Percentiles rank a stretch among this genome's conserved stretches.
Evolutionary conservation across 2,329 filamentous ascomycete species (phyloP).

Genomic region (Arthrobotrys conoides): DNA sequence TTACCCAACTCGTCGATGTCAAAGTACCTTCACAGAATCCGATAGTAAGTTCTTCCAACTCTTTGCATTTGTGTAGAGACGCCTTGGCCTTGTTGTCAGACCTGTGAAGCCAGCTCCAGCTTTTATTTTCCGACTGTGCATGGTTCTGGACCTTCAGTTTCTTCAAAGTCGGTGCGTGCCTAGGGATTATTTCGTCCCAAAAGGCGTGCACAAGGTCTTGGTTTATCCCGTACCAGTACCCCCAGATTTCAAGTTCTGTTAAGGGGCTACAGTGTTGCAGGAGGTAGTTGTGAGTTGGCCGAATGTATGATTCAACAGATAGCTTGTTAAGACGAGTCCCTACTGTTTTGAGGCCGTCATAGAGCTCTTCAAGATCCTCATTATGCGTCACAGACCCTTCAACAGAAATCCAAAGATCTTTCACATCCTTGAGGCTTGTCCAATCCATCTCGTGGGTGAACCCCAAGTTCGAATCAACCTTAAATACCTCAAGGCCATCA

Average conservation of each 20-base stretch:
- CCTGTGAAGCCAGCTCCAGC: conserved; percentile 39
- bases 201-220: conserved; percentile 23
- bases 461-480: conserved; percentile 50
- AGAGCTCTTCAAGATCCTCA: conserved; percentile 49
- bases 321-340: conserved; percentile 30
- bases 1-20: conserved; percentile 31
- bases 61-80: conserved; percentile 37
- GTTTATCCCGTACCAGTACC: conserved; percentile 28
- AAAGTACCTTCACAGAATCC: conserved; percentile 36
- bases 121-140: conserved; percentile 14
- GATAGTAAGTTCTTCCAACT: conserved; percentile 37
- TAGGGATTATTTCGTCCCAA: conserved; percentile 56
- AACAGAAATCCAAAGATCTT: conserved; percentile 45
- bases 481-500: conserved; percentile 40
- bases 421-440: conserved; percentile 36
- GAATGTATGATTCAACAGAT: conserved; percentile 41
- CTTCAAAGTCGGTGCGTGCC: conserved; percentile 31
- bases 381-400: conserved; percentile 44
- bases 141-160: conserved; percentile 31
- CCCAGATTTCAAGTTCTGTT: conserved; percentile 42
- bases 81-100: conserved; percentile 24
- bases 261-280: conserved; percentile 4
- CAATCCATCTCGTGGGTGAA: conserved; percentile 52
- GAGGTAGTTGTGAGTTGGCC: conserved; percentile 42
- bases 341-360: conserved; percentile 18